Conservation (phyloP, 225 moss, liverwort and hornwort species). For the Sphagnum contortum region DNA sequence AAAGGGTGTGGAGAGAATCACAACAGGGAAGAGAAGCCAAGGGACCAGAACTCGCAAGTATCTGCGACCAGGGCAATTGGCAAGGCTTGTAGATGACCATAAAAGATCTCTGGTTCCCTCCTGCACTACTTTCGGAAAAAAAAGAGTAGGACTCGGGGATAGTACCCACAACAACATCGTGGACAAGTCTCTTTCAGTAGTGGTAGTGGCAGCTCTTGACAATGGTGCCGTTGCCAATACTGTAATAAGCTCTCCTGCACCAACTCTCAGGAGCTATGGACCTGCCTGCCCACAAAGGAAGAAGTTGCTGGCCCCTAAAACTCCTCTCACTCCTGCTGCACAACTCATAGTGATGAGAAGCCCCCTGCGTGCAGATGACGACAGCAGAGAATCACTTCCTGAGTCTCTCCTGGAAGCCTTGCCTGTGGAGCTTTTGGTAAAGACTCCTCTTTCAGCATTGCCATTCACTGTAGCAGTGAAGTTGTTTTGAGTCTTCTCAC, state of each 20-base stretch:
- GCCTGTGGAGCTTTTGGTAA: slow-evolving; percentile 37
- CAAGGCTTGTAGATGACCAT: slow-evolving; percentile 30
- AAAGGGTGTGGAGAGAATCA: slow-evolving; percentile 16
- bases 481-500: too few relatives aligned
- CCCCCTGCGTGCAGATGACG: slow-evolving; percentile 20
- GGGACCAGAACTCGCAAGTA: slow-evolving; percentile 26
- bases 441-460: neutral
- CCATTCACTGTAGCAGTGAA: too few relatives aligned
- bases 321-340: slow-evolving; percentile 35
- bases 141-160: slow-evolving; percentile 22
- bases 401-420: slow-evolving; percentile 27
- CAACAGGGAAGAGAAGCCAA: slow-evolving; percentile 19
- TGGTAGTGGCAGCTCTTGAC: neutral
- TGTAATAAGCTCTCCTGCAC: slow-evolving; percentile 16
- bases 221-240: too few relatives aligned
- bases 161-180: slow-evolving; percentile 2
- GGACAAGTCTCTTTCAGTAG: slow-evolving; percentile 8
- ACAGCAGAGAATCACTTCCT: slow-evolving; percentile 4
- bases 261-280: slow-evolving; percentile 24
- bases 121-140: slow-evolving; percentile 24
- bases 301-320: slow-evolving; percentile 35
- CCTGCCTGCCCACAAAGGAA: slow-evolving; percentile 42
- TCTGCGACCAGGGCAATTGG: slow-evolving; percentile 32
- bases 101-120: slow-evolving; percentile 18
- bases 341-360: slow-evolving; percentile 29